Evolutionary conservation across 2,329 filamentous ascomycete genomes (phyloP), one percentile per base, ranked within the genome.

Genomic region (Nothopassalora personata): DNA sequence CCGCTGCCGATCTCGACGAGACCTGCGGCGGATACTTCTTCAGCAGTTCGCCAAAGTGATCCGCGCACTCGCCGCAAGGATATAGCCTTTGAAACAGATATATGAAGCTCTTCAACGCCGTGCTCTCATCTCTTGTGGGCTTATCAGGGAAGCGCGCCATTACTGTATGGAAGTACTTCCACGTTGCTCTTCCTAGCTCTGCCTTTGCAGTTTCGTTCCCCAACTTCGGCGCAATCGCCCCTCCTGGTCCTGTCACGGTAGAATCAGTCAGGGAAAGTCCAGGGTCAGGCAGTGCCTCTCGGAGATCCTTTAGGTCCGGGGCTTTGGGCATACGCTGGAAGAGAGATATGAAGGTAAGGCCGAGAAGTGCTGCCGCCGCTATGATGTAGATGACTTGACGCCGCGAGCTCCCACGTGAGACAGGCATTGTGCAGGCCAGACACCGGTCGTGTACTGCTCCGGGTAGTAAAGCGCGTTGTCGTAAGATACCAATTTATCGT

Each of bases 201-300:
- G 82, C 84, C 73, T 93, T 94, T 56, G 85, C 79, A 6, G 90
- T 94, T 60, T 87, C 89, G 75, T 94, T 94, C 70, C 89, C 90
- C 55, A 94, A 78, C 75, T 90, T 91, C 1, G 89, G 87, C 53
- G 89, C 89, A 68, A 91, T 93, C 3, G 86, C 86, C 57, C 84
- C 84, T 39, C 62, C 62, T 43, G 39, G 49, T 28, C 49, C 49
- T 3, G 52, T 53, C 18, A 65, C 33, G 8, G 57, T 54, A 7
- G 58, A 50, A 31, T 64, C 50, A n/a, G 39, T 58, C 5, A 60
- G 45, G 13, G 33, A 19, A 13, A 51, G 9, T n/a, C 23, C 49
- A 28, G 30, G 28, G n/a, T 19, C 49, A 31, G 30, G 27, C 13
- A 18, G n/a, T 18, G 27, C n/a, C 7, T 30, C 30, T n/a, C 49